These are phyloP conservation scores for Calonectria montana DNA, from an alignment of 2,329 filamentous ascomycete species.

Conservation along the genomic window DNA sequence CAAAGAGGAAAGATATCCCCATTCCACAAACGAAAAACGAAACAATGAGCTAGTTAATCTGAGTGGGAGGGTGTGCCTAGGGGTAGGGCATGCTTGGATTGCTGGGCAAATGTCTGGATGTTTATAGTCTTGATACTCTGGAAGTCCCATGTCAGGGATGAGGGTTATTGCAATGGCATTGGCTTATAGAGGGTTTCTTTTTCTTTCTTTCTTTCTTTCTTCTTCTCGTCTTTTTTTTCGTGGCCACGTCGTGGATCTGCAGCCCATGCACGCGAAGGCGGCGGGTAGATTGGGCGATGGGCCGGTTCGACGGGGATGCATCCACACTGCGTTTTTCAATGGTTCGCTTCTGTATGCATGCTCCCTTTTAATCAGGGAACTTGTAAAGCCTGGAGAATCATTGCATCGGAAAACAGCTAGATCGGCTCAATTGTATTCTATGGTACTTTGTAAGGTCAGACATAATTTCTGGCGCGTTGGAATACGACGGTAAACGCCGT, in stretches of 20 bases:
- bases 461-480: background rate
- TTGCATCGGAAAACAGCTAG: background rate
- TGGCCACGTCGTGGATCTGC: conserved; percentile 20
- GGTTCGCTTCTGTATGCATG: background rate
- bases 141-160: background rate
- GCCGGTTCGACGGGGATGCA: background rate
- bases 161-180: background rate
- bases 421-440: background rate
- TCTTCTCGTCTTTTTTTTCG: too few relatives aligned
- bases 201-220: background rate
- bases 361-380: background rate
- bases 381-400: background rate
- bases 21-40: background rate
- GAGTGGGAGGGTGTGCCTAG: background rate
- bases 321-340: background rate
- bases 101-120: background rate
- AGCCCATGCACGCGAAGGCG: conserved; percentile 19
- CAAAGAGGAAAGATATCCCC: background rate
- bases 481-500: background rate
- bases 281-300: background rate
- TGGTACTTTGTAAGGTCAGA: background rate
- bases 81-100: background rate
- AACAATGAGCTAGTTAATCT: background rate
- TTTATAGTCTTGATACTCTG: background rate
- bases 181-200: background rate